phyloP scores from a whole-genome alignment of 1,284 basidiomycete species.

The Puccinia hordei region DNA sequence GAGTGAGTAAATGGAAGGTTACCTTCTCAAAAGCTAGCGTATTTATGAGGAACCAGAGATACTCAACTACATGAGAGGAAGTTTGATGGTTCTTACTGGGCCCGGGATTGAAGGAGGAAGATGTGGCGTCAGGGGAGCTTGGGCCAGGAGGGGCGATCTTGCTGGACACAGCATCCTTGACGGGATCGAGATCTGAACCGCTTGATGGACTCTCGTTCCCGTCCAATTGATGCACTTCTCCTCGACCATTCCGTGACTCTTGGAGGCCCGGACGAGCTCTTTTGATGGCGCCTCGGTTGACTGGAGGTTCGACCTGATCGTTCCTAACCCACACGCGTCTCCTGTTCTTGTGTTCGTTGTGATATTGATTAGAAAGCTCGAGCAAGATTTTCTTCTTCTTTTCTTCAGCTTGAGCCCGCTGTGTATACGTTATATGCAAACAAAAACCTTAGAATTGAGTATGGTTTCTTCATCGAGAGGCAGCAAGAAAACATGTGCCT shows the following conservation, averaged over 20 bases:
- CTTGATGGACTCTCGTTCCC: background rate
- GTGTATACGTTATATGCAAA: background rate
- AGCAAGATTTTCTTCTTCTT: conserved; percentile 16
- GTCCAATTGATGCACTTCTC: background rate
- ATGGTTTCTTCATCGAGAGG: background rate
- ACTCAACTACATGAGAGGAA: background rate
- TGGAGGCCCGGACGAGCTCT: background rate
- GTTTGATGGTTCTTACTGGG: background rate
- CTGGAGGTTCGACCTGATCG: background rate
- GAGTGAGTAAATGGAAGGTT: too few species aligned
- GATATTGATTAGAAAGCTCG: background rate
- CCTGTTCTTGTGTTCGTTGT: conserved; percentile 5
- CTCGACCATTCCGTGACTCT: background rate
- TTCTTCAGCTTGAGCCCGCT: conserved; percentile 7
- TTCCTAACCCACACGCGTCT: conserved; percentile 20
- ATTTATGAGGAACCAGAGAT: background rate
- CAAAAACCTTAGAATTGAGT: background rate
- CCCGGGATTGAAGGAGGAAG: background rate
- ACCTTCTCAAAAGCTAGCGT: too few species aligned
- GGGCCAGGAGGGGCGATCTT: background rate
- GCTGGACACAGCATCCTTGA: conserved; percentile 29
- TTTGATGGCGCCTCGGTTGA: background rate
- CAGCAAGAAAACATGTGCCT: background rate
- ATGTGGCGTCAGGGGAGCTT: background rate
- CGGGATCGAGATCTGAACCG: conserved; percentile 9